Conservation (phyloP, 2,329 filamentous ascomycete species). For the Penicillium griseofulvum region DNA sequence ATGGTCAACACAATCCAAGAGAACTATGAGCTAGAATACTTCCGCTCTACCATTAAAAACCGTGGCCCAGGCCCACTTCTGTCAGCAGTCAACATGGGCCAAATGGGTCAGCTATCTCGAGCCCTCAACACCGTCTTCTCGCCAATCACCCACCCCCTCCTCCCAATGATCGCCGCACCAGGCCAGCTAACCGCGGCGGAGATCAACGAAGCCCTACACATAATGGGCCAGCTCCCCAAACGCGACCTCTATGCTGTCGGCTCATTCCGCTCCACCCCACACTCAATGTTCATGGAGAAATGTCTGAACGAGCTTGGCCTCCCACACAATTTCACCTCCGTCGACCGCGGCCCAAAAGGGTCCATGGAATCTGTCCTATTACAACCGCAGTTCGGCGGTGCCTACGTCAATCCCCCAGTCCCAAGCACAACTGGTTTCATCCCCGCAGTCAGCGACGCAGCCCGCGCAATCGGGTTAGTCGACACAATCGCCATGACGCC, state of each 20-base stretch:
- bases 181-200: constrained; percentile 83
- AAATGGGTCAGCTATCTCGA: constrained; percentile 78
- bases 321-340: constrained; percentile 74
- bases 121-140: constrained; percentile 84
- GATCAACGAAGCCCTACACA: constrained; percentile 75
- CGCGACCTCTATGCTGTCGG: constrained; percentile 79
- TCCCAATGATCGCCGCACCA: constrained; percentile 80
- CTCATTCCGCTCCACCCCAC: constrained; percentile 67
- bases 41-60: constrained; percentile 72
- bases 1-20: constrained; percentile 78
- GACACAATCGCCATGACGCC: constrained; percentile 69
- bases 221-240: constrained; percentile 76
- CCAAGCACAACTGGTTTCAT: constrained; percentile 59
- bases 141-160: constrained; percentile 78
- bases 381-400: constrained; percentile 75
- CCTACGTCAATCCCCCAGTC: constrained; percentile 74
- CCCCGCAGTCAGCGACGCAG: constrained; percentile 69
- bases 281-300: constrained; percentile 83
- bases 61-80: constrained; percentile 68
- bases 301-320: constrained; percentile 79
- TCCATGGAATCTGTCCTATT: constrained; percentile 70
- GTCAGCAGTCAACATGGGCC: constrained; percentile 83
- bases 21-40: constrained; percentile 88
- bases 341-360: constrained; percentile 67
- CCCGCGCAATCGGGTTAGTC: constrained; percentile 72